Base-by-base conservation (phyloP, 495 filamentous ascomycete species). In the Xylaria longipes region DNA sequence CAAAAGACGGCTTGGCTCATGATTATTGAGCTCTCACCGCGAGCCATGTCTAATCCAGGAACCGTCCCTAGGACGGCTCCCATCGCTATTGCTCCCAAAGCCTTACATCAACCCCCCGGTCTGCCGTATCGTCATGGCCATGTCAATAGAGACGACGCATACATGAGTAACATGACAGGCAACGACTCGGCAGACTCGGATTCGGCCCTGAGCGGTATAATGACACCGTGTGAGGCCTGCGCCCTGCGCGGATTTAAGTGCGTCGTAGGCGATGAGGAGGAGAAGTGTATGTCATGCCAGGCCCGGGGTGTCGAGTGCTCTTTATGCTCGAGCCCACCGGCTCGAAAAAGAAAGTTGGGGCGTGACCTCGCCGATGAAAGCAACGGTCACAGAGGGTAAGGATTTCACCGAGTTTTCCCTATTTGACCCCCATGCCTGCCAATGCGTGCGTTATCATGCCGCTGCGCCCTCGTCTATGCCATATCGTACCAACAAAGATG, bases 181-280 rank as follows among this genome's bases (percentile, higher is more conserved):
- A 79, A 83, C 64, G 82, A 86, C 69, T 86, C 85, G 67, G 78
- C 75, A n/a, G 85, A 87, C 54, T 85, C 85, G 25, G 80, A 83
- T 58, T 87, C 84, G 71, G 74, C 75, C 31, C 74, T 82, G 65
- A 85, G 78, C 77, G 81, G 83, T 27, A 76, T 75, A n/a, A 64
- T 76, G 27, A 73, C 80, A 46, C 76, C 85, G 50, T 89, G 87
- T 77, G 86, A 85, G 75, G 80, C 92, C 52, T 99, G 96, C 82
- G 86, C 94, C 69, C 88, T 89, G 81, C 86, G 94, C 78, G 94
- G 95, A 81, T 93, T 90, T 75, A 91, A 94, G 76, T 99, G 96
- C 83, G 94, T 97, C 68, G 92, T 97, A 82, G 92, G 94, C 78
- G 89, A 90, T 56, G 90, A 89, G 33, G 87, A 89, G 45, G 86